Base-by-base conservation (phyloP, 2,329 filamentous ascomycete genomes). In the Didymella glomerata region DNA sequence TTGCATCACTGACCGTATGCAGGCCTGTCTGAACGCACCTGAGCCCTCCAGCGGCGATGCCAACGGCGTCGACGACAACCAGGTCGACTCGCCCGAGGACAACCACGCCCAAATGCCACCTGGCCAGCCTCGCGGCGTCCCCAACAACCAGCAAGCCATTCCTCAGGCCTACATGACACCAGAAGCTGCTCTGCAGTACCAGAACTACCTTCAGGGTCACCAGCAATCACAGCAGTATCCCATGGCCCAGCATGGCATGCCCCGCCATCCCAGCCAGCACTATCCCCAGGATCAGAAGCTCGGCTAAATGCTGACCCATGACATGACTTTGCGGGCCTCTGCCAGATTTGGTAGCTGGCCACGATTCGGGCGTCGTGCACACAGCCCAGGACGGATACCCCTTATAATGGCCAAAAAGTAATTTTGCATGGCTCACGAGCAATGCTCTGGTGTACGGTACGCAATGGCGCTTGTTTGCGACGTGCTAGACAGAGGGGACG, bases 21-120 rank as follows among this genome's bases (percentile, higher is more conserved):
- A 98, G 94, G 93, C 95, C 50, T 99, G 95, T 77, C 82, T 99
- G 62, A 99, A 99, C 78, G 95, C 95, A 20, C 95, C 95, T 41
- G 95, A 99, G 78, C 93, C 94, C 49, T 84, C 89, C 24, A 86
- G 88, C 32, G 91, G 91, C 73, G 88, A 88, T 72, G 92, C 96
- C 27, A 84, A 84, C 61, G 82, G 81, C 64, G 80, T 83, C 60
- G 82, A 83, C 60, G 80, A 83, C 68, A 79, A 79, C 51, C 74
- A 77, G 65, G 90, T 92, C 72, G 93, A 97, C 67, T 96, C 94
- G 1, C 93, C 94, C 53, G 95, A 98, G 79, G 95, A 98, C 78
- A 88, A 93, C 61, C 88, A 90, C 72, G 86, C 86, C 71, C 90
- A 93, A 70, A 85, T 96, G 58, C 90, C 90, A 47, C 86, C 90